Conservation (phyloP, 805 yeast genomes). For the Pichia californica region DNA sequence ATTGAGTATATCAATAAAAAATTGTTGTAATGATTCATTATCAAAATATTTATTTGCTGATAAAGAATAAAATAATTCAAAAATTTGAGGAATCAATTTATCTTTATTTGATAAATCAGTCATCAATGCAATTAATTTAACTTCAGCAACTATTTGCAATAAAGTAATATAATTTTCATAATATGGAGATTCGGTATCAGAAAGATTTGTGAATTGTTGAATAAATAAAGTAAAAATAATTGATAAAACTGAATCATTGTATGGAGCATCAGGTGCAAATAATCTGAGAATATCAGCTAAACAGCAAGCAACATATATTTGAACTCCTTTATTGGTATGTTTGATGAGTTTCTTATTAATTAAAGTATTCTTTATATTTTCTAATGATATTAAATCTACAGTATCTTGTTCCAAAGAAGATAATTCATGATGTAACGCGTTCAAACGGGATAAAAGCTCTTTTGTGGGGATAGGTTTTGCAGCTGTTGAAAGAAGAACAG, state of each 20-base stretch:
- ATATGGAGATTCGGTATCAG: slow-evolving; percentile 48
- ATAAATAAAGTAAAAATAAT: slow-evolving; percentile 63
- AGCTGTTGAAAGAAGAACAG: slow-evolving; percentile 46
- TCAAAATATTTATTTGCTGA: slow-evolving; percentile 36
- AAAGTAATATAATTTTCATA: slow-evolving; percentile 58
- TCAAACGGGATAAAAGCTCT: slow-evolving; percentile 53
- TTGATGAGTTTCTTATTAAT: slow-evolving; percentile 51
- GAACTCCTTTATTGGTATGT: slow-evolving; percentile 63
- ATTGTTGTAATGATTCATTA: slow-evolving; percentile 39
- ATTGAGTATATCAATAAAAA: slow-evolving; percentile 63
- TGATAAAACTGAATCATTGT: slow-evolving; percentile 52
- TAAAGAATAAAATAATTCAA: slow-evolving; percentile 56
- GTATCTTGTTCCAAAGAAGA: slow-evolving; percentile 55
- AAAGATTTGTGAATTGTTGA: slow-evolving; percentile 50
- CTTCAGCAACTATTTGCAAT: slow-evolving; percentile 65
- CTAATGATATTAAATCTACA: slow-evolving; percentile 41
- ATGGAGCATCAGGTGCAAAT: slow-evolving; percentile 90
- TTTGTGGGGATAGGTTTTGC: slow-evolving; percentile 53
- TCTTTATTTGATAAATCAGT: slow-evolving; percentile 67
- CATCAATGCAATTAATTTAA: slow-evolving; percentile 39
- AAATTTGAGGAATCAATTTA: slow-evolving; percentile 45
- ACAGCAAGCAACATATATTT: slow-evolving; percentile 65
- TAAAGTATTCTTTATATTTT: slow-evolving; percentile 43
- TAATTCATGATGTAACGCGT: slow-evolving; percentile 56
- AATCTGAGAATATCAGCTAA: slow-evolving; percentile 68